Base-by-base conservation (phyloP, 306 rosid species). In the Prinsepia uniflora region DNA sequence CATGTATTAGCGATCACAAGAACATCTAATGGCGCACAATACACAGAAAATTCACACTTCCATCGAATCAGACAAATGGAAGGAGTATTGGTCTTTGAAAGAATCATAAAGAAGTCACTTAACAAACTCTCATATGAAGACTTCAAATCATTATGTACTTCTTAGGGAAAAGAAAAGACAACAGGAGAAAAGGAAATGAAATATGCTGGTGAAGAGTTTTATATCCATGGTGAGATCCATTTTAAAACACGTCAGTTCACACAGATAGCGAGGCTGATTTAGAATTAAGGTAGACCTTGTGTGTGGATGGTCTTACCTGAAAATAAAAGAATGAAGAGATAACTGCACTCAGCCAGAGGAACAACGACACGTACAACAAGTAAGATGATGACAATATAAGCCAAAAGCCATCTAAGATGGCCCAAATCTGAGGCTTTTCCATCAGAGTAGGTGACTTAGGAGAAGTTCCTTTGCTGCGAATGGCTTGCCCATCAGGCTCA, bases 251-350 rank as follows among this genome's bases (percentile, higher is more conserved):
- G 20, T 12, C 63, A 68, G 62, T 11, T 39, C 36, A 60, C 5
- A 40, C 0, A 58, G 14, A 12, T 58, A 39, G 57, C 9, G 30
- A 52, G 39, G 66, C 59, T 62, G 68, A 44, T n/a, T n/a, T n/a
- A n/a, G n/a, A n/a, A 69, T 80, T 67, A 58, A 47, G 41, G 57
- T 8, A 0, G 24, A 55, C 63, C 42, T 58, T 20, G 6, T 55
- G 65, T 42, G 11, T 56, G 46, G 65, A 55, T 36, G 55, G 73
- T 72, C 68, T 81, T 70, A 87, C 99, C 89, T 91, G 99, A 81
- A 94, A 88, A 78, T 94, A 94, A 82, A 94, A 94, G 87, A 91
- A 86, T 45, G 99, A 94, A 65, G 99, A 94, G 78, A 94, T 82
- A 82, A 94, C 88, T 39, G 96, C 99, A 78, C 92, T 76, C 60